A percentile compares a stretch with the other conserved stretches of the same genome.
Conservation (phyloP, 371 early-diverging fungal species). For the Smittium mucronatum region DNA sequence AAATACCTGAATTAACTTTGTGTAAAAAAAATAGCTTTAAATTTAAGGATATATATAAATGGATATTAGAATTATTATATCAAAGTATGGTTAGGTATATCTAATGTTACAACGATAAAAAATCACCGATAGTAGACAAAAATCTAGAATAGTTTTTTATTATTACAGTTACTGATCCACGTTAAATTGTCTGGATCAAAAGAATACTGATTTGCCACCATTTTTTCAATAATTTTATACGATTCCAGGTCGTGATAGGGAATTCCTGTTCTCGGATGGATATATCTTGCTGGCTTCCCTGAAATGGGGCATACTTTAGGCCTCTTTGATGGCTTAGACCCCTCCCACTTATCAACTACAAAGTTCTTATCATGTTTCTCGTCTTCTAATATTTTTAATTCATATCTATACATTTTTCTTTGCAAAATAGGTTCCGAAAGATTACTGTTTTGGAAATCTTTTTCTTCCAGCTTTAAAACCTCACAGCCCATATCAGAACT, state of each 20-base stretch:
- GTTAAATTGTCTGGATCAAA: conserved; percentile 5
- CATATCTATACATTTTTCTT: not conserved
- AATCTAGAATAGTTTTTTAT: no score
- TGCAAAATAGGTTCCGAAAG: not conserved
- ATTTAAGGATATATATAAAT: no score
- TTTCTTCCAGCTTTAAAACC: not conserved
- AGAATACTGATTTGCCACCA: conserved; percentile 21
- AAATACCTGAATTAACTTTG: no score
- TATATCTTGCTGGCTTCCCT: conserved; percentile 25
- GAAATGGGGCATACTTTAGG: conserved; percentile 23
- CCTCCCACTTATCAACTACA: not conserved
- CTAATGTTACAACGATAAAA: no score
- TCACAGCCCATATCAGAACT: not conserved
- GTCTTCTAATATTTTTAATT: not conserved
- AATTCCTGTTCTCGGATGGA: conserved; percentile 27
- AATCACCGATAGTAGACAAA: no score
- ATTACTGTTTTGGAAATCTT: not conserved
- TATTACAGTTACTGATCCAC: not conserved
- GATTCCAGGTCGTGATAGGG: conserved; percentile 26
- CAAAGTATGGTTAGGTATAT: no score
- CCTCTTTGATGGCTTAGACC: not conserved
- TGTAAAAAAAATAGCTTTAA: no score
- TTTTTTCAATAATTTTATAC: conserved; percentile 25
- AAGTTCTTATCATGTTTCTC: not conserved
- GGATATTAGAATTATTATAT: no score